phyloP scores from a whole-genome alignment of 2,329 filamentous ascomycete species.

The Hypoxylon sp. region DNA sequence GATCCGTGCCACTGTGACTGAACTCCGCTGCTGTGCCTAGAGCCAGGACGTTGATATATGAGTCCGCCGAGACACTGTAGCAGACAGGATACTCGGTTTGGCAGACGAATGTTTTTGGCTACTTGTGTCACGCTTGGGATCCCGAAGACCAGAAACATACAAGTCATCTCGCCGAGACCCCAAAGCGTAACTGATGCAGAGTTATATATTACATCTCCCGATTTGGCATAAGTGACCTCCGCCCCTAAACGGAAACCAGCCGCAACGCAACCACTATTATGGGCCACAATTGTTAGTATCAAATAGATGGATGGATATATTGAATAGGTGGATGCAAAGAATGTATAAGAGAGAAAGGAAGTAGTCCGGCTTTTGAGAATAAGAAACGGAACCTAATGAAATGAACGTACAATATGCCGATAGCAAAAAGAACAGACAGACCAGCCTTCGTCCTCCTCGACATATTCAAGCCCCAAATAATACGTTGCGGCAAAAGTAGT shows the following conservation, averaged over 20 bases:
- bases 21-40: not conserved
- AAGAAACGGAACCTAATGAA: not conserved
- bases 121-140: constrained; percentile 26
- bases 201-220: constrained; percentile 23
- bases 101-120: constrained; percentile 9
- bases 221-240: constrained; percentile 23
- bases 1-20: constrained; percentile 18
- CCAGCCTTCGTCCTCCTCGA: constrained; percentile 21
- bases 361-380: too few relatives aligned
- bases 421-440: constrained; percentile 23
- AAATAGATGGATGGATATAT: too few relatives aligned
- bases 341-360: too few relatives aligned
- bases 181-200: constrained; percentile 20
- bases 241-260: constrained; percentile 25
- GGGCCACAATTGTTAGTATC: too few relatives aligned
- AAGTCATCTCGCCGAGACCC: constrained; percentile 29
- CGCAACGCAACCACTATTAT: constrained; percentile 21
- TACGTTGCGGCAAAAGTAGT: constrained; percentile 26
- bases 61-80: constrained; percentile 9
- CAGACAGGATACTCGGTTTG: constrained; percentile 14
- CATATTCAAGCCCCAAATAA: constrained; percentile 30
- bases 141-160: constrained; percentile 31
- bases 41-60: constrained; percentile 4
- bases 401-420: constrained; percentile 30
- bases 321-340: too few relatives aligned